Base-by-base conservation (phyloP, 768 basidiomycete species). In the Auriscalpium orientale region DNA sequence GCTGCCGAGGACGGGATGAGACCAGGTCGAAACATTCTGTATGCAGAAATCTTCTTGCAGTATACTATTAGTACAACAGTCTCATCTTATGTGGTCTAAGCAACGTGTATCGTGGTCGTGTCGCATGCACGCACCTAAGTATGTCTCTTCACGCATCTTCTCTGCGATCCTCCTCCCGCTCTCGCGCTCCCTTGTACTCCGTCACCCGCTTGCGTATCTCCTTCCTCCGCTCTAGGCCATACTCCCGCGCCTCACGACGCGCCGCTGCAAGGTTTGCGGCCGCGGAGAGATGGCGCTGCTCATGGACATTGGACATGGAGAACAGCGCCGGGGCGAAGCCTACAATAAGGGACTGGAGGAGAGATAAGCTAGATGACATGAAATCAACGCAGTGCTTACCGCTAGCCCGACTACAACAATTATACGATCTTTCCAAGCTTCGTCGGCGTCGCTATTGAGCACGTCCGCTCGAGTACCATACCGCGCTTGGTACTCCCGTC, bases 241-340 rank as follows among this genome's bases (percentile, higher is more conserved):
- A 66, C 58, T 81, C 75, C 45, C 72, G 69, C 8, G 84, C 83
- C 37, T 85, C 85, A 13, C 67, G 65, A 16, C 82, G 76, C 4
- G 84, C 87, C 56, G 79, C 75, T 0, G 81, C 75, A 18, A 88
- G 76, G 58, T 85, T 85, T 9, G 70, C 68, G 1, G 76, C 79
- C 0, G 87, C 87, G 3, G 71, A 69, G 12, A 67, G 68, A 60
- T 87, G 85, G 0, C 68, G 69, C 58, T 72, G 72, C 38, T 79
- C 77, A 13, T 73, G 64, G 4, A 71, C 59, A 49, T 60, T 51
- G 65, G 64, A 43, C 67, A 71, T 44, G 68, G 66, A 67, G 20
- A 79, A 64, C 18, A 79, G 35, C 18, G 71, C 67, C 0, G 80
- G 79, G 15, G 72, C 73, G 11, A 84, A 58, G 7, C 78, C 79